phyloP scores from a whole-genome alignment of 805 yeast species.

The Yarrowia sp. region DNA sequence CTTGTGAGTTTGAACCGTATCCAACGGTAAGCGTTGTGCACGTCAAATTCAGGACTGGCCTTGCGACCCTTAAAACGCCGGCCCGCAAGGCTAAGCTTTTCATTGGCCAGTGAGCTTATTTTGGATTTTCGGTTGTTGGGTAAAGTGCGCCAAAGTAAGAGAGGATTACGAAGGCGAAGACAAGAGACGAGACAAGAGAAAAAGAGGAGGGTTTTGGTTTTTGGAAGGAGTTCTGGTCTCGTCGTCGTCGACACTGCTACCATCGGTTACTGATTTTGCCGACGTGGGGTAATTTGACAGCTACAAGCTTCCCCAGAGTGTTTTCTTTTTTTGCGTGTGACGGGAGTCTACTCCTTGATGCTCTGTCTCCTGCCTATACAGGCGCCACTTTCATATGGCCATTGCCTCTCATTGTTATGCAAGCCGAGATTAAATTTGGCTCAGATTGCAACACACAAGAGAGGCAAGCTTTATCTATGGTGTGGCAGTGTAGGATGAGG shows the following conservation, averaged over 20 bases:
- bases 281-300: no score
- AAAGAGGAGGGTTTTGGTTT: no score
- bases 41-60: neutral
- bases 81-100: constrained; percentile 17
- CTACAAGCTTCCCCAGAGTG: neutral
- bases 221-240: no score
- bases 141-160: neutral
- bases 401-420: constrained; percentile 15
- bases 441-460: neutral
- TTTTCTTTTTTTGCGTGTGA: neutral
- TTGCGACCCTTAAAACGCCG: constrained; percentile 6
- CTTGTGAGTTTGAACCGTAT: constrained; percentile 11
- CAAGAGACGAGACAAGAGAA: neutral
- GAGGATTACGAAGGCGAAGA: neutral
- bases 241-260: no score
- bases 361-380: neutral
- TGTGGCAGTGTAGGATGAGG: constrained; percentile 32
- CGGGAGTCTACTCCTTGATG: neutral
- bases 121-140: constrained; percentile 1
- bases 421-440: constrained; percentile 15
- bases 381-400: constrained; percentile 31
- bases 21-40: constrained; percentile 21
- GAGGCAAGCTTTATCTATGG: constrained; percentile 11
- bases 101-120: constrained; percentile 21
- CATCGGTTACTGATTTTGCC: no score